Conservation (phyloP, 495 filamentous ascomycete genomes). For the Sphaerosporella brunnea region DNA sequence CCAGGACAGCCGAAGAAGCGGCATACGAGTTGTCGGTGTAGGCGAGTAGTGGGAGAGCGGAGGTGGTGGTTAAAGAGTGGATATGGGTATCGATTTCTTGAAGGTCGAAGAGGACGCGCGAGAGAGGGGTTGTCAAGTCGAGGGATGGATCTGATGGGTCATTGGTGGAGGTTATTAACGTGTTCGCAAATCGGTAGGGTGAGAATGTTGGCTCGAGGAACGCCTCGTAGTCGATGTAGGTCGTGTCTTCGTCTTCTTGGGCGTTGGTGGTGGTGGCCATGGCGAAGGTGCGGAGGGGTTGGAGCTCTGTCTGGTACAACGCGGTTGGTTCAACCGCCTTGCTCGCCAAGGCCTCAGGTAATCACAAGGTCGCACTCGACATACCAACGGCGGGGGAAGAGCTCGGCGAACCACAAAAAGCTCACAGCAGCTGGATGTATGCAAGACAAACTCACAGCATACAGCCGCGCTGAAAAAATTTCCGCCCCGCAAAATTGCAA, state of each 20-base stretch:
- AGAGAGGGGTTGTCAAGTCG: constrained; percentile 85
- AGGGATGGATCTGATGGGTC: constrained; percentile 76
- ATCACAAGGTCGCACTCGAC: too few relatives aligned
- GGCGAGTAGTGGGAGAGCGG: constrained; percentile 63
- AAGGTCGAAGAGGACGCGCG: constrained; percentile 84
- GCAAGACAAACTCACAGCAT: too few relatives aligned
- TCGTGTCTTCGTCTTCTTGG: constrained; percentile 81
- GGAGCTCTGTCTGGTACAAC: too few relatives aligned
- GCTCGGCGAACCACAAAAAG: too few relatives aligned
- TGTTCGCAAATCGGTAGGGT: constrained; percentile 65
- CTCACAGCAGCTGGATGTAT: too few relatives aligned
- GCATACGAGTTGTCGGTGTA: constrained; percentile 55
- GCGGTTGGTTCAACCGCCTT: too few relatives aligned
- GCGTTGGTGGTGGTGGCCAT: constrained; percentile 58
- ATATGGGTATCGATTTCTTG: constrained; percentile 97
- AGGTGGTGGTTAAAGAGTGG: constrained; percentile 67
- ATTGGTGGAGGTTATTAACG: constrained; percentile 73
- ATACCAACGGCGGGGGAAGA: too few relatives aligned
- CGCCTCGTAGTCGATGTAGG: constrained; percentile 90
- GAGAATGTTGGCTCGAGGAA: constrained; percentile 76
- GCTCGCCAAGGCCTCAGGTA: too few relatives aligned
- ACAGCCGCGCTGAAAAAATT: too few relatives aligned
- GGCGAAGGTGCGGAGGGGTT: too few relatives aligned
- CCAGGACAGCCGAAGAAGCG: constrained; percentile 49
- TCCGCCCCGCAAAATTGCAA: too few relatives aligned